Evolutionary conservation across 2,329 filamentous ascomycete genomes (phyloP), one percentile per base, ranked within the genome.

Genomic region (Dryadomyces quercivorus): DNA sequence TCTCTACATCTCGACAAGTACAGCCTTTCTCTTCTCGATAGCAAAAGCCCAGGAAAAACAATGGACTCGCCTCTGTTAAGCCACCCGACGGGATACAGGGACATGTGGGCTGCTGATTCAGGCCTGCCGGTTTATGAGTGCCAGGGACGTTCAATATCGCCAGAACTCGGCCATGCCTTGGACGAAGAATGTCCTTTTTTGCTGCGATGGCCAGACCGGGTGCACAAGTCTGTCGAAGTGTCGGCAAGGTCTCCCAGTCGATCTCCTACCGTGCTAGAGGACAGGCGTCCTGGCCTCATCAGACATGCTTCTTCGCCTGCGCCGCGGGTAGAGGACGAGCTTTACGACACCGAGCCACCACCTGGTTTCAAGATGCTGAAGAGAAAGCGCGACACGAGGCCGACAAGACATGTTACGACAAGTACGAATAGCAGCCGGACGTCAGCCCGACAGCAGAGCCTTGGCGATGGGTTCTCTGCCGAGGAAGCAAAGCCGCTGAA

Each of bases 301-400:
- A 36, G 34, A 36, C 12, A 34, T 34, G 12, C 22, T 13, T 16
- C 7, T 34, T 34, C 13, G 22, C 8, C 45, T 7, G 13, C 6
- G 31, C 38, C 47, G 31, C 26, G n/a, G 2, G 12, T 6, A 4
- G n/a, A 38, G 20, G 21, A 15, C 18, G 20, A 53, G 5, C 13
- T 51, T 0, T 55, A 55, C 47, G 52, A 54, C 16, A 16, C 20
- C 3, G 18, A 34, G 42, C 53, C 53, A 4, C 59, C 59, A 1
- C 57, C 59, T 0, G 59, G 59, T 2, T 61, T 53, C 56, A 61
- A 61, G 46, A 31, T 38, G 6, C 51, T 61, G 18, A 58, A 59
- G 36, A 48, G 26, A 16, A 22, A 53, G 1, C 36, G 6, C 22
- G 18, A 15, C 1, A 26, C 38, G 4, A 31, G 22, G 4, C 16